These are phyloP conservation scores for Globisporangium orthogonon DNA, from an alignment of 352 stramenopile species.

Conservation along the genomic window DNA sequence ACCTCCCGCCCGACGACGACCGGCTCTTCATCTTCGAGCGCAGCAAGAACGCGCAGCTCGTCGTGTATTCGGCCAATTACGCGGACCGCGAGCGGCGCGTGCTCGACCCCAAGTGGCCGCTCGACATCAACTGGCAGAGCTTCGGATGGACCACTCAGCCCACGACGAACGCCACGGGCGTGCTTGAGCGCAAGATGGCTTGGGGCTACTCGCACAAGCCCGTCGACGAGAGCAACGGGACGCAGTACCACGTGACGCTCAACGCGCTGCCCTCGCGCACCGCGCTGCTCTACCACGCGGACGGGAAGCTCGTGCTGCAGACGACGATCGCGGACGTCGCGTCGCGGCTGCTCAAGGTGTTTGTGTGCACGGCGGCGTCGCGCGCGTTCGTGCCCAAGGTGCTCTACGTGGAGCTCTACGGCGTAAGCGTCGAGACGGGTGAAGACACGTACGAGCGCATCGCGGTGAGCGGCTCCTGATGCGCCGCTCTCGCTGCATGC, in stretches of 20 bases:
- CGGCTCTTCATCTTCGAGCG: constrained; percentile 71
- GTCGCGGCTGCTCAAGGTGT: constrained; percentile 71
- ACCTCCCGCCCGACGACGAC: constrained; percentile 52
- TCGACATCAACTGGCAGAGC: constrained; percentile 82
- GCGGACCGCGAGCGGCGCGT: constrained; percentile 33
- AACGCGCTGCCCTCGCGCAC: constrained; percentile 55
- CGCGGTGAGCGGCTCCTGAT: constrained; percentile 15
- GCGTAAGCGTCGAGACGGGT: constrained; percentile 37
- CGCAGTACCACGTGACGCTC: constrained; percentile 51
- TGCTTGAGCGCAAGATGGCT: constrained; percentile 58
- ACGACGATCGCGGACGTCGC: constrained; percentile 32
- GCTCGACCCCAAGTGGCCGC: constrained; percentile 53
- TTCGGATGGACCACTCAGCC: constrained; percentile 68
- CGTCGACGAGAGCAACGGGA: constrained; percentile 15
- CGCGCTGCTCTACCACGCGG: constrained; percentile 46
- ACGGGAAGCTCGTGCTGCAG: constrained; percentile 47
- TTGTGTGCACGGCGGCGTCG: constrained; percentile 50
- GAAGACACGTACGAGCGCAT: constrained; percentile 65
- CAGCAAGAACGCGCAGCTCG: constrained; percentile 76
- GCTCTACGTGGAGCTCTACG: constrained; percentile 72
- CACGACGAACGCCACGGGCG: constrained; percentile 56
- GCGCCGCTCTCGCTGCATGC: neutral
- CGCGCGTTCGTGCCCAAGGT: constrained; percentile 67
- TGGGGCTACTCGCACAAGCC: constrained; percentile 68
- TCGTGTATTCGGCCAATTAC: constrained; percentile 73